Evolutionary conservation across 1,139 yeast species (phyloP).

Genomic region (Blastobotrys illinoisensis): DNA sequence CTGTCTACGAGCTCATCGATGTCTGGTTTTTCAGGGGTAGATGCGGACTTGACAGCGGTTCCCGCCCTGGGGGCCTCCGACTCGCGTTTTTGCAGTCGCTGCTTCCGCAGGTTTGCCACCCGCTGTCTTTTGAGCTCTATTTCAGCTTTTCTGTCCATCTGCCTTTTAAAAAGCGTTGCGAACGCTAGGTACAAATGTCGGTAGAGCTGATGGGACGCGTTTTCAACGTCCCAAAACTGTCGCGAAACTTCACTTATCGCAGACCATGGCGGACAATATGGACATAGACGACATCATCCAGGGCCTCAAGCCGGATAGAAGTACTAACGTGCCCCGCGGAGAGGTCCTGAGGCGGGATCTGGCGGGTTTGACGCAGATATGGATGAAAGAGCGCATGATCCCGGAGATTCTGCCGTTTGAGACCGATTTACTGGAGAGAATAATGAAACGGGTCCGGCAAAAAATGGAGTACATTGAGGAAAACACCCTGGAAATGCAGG

Average conservation of each 20-base stretch:
- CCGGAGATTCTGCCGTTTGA: slow-evolving; percentile 80
- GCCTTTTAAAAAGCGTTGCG: not conserved
- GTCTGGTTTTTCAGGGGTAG: not conserved
- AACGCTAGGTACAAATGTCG: not conserved
- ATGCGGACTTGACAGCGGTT: not conserved
- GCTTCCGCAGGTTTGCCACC: slow-evolving; percentile 41
- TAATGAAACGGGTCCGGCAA: slow-evolving; percentile 52
- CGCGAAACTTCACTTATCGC: not conserved
- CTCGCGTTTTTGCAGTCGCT: slow-evolving; percentile 14
- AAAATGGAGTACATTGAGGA: slow-evolving; percentile 66
- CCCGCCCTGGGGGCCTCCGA: not conserved
- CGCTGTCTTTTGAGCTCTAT: slow-evolving; percentile 45
- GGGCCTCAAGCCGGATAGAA: slow-evolving; percentile 17
- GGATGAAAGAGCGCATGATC: slow-evolving; percentile 80
- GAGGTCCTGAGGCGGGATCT: slow-evolving; percentile 9
- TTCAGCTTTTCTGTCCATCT: slow-evolving; percentile 34
- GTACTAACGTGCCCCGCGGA: slow-evolving; percentile 3
- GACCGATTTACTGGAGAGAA: slow-evolving; percentile 49
- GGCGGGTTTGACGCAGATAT: slow-evolving; percentile 47
- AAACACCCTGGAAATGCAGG: slow-evolving; percentile 48
- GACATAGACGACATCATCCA: slow-evolving; percentile 28
- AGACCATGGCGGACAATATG: slow-evolving; percentile 4
- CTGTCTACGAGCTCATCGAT: slow-evolving; percentile 23
- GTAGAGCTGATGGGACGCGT: not conserved
- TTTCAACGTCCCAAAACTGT: not conserved